phyloP scores from a whole-genome alignment of 73 alveolate species.

The Breviolum minutum region DNA sequence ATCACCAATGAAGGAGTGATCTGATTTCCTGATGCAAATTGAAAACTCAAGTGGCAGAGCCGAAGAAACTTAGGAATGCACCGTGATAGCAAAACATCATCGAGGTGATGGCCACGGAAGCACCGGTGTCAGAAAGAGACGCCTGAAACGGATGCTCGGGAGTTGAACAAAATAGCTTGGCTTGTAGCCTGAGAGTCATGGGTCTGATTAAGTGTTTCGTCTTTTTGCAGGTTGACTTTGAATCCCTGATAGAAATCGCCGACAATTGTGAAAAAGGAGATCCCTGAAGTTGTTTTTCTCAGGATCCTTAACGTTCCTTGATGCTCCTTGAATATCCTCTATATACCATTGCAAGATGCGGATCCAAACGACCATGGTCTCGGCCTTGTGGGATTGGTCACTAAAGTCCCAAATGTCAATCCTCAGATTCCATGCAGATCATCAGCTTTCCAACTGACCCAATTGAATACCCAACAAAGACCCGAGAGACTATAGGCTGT shows the following conservation, averaged over 20 bases:
- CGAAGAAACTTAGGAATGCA: background rate
- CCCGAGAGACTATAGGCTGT: too few species aligned
- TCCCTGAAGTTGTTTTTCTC: too few species aligned
- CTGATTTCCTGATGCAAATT: too few species aligned
- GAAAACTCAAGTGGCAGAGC: background rate
- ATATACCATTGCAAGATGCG: background rate
- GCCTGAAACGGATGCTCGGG: slow-evolving; percentile 4
- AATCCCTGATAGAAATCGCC: too few species aligned
- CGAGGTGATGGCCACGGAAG: slow-evolving; percentile 85
- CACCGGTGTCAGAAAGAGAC: slow-evolving; percentile 78
- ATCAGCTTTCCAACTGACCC: background rate
- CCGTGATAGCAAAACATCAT: slow-evolving; percentile 93
- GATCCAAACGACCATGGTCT: background rate
- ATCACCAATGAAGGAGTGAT: too few species aligned
- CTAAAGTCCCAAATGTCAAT: slow-evolving; percentile 94
- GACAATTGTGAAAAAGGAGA: too few species aligned
- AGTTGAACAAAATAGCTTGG: background rate
- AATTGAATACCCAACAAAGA: too few species aligned
- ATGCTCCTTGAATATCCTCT: too few species aligned
- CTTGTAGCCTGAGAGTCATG: too few species aligned
- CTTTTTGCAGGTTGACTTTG: too few species aligned
- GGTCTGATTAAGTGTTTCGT: too few species aligned
- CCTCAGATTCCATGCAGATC: background rate
- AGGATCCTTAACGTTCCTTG: too few species aligned
- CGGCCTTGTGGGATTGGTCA: slow-evolving; percentile 90